Base-by-base conservation (phyloP, 1,139 yeast species). In the Nadsonia commutata region DNA sequence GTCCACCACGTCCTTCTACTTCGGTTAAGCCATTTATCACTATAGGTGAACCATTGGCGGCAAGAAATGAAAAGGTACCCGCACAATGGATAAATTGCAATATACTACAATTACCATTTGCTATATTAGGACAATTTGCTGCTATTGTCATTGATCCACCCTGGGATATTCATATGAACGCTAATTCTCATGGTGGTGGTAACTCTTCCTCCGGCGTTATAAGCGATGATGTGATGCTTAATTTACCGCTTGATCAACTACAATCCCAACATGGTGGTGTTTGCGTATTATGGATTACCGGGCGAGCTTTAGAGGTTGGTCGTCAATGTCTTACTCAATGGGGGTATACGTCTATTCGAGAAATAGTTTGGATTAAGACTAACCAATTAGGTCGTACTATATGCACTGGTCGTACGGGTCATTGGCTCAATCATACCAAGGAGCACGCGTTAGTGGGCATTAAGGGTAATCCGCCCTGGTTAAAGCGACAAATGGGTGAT, bases 371-470 rank as follows among this genome's bases (percentile, higher is more conserved):
- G 97, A 74, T 85, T 48, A 88, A 88, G 58, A 74, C 93, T 9
- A 88, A 88, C 58, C 96, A 88, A 57, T 64, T 88, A 48, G 76
- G 80, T 27, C 66, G 95, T 49, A 88, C 95, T 0, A 86, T 88
- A 42, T 90, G 93, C 47, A 88, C 97, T 0, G 97, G 97, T 1
- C 66, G 96, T 49, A 88, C 97, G 0, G 97, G 97, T 0, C 97
- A 88, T 59, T 88, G 97, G 97, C 67, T 88, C 42, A 88, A 88
- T 57, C 97, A 88, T 60, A 83, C 95, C 0, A 88, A 88, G 54
- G 97, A 88, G 60, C 96, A 88, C 58, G 66, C 85, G 40, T 63
- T 88, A 11, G 83, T 88, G 21, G 97, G 95, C 0, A 57, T 80
- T 23, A 86, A 86, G 56, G 96, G 96, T 0, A 59, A 72, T 39